Conservation (phyloP, 208 protist genomes). For the Tritrichomonas foetus region DNA sequence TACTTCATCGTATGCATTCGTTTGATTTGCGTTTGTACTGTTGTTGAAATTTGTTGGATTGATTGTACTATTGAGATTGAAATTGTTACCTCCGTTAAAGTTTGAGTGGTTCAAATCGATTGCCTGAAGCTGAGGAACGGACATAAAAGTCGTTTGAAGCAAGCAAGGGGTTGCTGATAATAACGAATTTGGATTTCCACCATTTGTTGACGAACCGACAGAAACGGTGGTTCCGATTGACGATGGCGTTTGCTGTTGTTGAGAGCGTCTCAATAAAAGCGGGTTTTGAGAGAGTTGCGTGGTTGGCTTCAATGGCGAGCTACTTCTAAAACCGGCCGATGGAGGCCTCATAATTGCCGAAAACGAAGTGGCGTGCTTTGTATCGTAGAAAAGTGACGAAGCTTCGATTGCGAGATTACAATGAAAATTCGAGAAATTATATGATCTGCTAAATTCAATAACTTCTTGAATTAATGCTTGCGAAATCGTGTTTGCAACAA, state of each 20-base stretch:
- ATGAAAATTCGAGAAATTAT: not conserved
- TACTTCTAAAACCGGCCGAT: not conserved
- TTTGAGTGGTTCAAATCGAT: no score
- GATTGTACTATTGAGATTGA: not conserved
- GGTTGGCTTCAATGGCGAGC: not conserved
- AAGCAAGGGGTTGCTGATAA: no score
- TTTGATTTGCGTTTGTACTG: not conserved
- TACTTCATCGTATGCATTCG: not conserved
- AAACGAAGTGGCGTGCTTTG: not conserved
- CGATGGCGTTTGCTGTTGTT: not conserved
- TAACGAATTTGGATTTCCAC: no score
- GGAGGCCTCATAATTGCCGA: not conserved
- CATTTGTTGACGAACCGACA: no score
- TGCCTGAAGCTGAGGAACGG: no score
- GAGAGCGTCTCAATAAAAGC: not conserved
- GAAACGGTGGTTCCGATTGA: no score
- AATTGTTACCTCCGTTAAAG: no score
- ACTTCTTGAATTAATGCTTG: not conserved
- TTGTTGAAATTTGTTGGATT: not conserved
- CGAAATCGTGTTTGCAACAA: not conserved
- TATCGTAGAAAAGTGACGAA: not conserved
- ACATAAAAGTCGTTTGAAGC: not conserved
- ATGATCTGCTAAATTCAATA: not conserved
- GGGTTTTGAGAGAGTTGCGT: not conserved
- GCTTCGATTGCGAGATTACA: not conserved